Conservation (phyloP, 1,284 basidiomycete genomes). For the Cystobasidium slooffiae region DNA sequence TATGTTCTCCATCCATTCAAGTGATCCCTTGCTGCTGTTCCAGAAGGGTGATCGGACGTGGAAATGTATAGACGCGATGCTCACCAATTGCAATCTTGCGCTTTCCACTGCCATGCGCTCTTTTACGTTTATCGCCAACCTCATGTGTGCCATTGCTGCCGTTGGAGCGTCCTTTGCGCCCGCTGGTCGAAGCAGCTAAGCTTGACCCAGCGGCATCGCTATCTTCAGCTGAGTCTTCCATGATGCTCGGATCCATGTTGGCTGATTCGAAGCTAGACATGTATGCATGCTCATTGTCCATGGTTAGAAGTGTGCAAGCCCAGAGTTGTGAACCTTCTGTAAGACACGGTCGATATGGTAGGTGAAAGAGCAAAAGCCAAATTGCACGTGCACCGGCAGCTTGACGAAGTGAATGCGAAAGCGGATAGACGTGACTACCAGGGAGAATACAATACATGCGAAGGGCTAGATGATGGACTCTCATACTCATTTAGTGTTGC, state of each 20-base stretch:
- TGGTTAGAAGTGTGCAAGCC: background rate
- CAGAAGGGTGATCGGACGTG: background rate
- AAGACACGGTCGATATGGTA: too few species aligned
- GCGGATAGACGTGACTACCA: too few species aligned
- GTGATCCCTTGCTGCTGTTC: background rate
- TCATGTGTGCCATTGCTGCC: background rate
- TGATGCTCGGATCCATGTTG: background rate
- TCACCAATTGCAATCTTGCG: slow-evolving; percentile 43
- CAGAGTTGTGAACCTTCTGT: background rate
- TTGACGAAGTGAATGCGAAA: too few species aligned
- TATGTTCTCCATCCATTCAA: background rate
- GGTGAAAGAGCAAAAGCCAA: too few species aligned
- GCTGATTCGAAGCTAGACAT: slow-evolving; percentile 8
- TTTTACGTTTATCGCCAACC: background rate
- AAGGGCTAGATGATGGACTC: too few species aligned
- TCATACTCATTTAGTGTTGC: slow-evolving; percentile 6
- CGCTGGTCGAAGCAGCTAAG: background rate
- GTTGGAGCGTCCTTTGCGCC: background rate
- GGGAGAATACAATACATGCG: too few species aligned
- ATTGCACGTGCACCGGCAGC: too few species aligned
- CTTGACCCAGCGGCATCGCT: slow-evolving; percentile 10
- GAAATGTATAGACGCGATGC: background rate
- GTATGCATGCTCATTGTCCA: background rate
- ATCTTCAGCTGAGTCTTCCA: slow-evolving; percentile 16
- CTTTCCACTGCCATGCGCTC: slow-evolving; percentile 34